Evolutionary conservation across 2,329 filamentous ascomycete species (phyloP).

Genomic region (Aspergillus brunneoviolaceus): DNA sequence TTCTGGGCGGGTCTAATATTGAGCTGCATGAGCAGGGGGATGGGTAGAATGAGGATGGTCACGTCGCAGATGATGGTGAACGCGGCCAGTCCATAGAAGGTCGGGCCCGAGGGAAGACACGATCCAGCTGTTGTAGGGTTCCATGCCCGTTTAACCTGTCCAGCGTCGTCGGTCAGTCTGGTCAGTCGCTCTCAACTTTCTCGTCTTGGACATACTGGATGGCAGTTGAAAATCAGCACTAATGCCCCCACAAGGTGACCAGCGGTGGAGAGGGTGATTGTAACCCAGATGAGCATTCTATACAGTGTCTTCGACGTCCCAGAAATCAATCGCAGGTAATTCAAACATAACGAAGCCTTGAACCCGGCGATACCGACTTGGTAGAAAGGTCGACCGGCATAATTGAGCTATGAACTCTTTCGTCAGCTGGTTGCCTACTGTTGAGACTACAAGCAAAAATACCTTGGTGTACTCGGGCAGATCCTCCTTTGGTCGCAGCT

Average conservation of each 20-base stretch:
- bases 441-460: background rate
- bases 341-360: constrained; percentile 56
- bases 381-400: constrained; percentile 55
- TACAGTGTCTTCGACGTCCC: constrained; percentile 50
- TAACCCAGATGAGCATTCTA: constrained; percentile 46
- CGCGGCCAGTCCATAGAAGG: constrained; percentile 54
- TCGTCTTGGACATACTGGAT: constrained; percentile 37
- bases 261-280: constrained; percentile 46
- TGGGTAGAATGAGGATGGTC: constrained; percentile 51
- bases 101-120: constrained; percentile 49
- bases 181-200: no score
- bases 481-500: constrained; percentile 45
- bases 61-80: constrained; percentile 55
- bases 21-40: constrained; percentile 51
- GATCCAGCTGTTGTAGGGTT: constrained; percentile 40
- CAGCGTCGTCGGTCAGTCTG: background rate
- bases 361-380: constrained; percentile 58
- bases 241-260: constrained; percentile 52
- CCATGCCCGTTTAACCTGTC: constrained; percentile 47
- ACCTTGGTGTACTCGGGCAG: constrained; percentile 47
- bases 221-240: constrained; percentile 53
- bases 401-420: constrained; percentile 45
- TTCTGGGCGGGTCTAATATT: constrained; percentile 53
- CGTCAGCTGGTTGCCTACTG: background rate
- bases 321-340: constrained; percentile 53